Conservation (phyloP, 1,284 basidiomycete genomes). For the Heliocybe sulcata region DNA sequence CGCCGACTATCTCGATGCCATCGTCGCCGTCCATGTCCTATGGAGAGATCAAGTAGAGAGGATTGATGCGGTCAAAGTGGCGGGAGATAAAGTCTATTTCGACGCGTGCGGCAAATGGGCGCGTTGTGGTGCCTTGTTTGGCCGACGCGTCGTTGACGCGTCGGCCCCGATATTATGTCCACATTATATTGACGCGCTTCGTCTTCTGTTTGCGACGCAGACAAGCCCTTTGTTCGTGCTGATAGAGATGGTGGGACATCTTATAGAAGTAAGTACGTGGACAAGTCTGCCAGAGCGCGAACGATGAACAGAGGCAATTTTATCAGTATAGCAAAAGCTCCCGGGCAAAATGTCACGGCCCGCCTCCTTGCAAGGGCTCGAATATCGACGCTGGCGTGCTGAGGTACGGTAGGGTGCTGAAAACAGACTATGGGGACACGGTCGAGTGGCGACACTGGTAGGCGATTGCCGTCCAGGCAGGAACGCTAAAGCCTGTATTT, state of each 20-base stretch:
- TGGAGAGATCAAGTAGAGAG: not conserved
- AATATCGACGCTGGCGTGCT: conserved; percentile 45
- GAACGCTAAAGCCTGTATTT: conserved; percentile 7
- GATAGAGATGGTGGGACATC: not conserved
- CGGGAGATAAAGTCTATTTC: not conserved
- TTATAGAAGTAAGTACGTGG: not conserved
- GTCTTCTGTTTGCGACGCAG: too few relatives aligned
- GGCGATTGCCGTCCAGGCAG: conserved; percentile 8
- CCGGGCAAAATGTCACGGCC: conserved; percentile 60
- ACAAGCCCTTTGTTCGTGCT: not conserved
- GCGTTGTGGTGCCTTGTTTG: not conserved
- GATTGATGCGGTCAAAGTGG: not conserved
- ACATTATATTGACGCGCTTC: too few relatives aligned
- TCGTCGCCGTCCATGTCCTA: not conserved
- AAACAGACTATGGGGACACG: conserved; percentile 45
- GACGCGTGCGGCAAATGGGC: not conserved
- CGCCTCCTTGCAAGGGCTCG: conserved; percentile 49
- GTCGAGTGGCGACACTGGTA: conserved; percentile 74
- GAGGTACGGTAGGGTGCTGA: conserved; percentile 49
- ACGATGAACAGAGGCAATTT: not conserved
- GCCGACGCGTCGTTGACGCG: not conserved
- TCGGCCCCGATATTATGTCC: too few relatives aligned
- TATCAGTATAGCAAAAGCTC: conserved; percentile 65
- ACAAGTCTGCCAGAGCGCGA: not conserved
- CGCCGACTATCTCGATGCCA: not conserved